Percentiles rank a stretch among this genome's conserved stretches.
Conservation (phyloP, 225 moss, liverwort and hornwort genomes). For the Antitrichia curtipendula region DNA sequence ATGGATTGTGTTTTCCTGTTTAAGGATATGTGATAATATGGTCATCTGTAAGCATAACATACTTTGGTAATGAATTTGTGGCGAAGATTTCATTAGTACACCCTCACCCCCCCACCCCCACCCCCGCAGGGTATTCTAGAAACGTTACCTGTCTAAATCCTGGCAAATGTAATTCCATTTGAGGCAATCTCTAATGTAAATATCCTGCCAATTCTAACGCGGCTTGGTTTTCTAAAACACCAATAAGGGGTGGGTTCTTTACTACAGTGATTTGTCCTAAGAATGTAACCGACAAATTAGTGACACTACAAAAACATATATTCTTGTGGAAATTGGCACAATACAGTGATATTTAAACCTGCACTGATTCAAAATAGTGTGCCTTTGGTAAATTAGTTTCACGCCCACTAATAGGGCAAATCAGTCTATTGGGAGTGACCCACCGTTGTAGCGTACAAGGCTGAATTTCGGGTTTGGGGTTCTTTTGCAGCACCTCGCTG, state of each 20-base stretch:
- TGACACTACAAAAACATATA: background rate
- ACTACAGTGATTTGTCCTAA: background rate
- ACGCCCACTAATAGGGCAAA: too few species aligned
- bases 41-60: background rate
- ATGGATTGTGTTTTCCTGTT: background rate
- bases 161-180: background rate
- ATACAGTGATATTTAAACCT: background rate
- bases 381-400: background rate
- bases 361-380: background rate
- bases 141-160: background rate
- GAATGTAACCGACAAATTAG: background rate
- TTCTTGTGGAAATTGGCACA: background rate
- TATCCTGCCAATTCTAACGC: background rate
- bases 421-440: background rate
- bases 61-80: background rate
- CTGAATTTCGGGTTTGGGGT: background rate
- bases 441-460: background rate
- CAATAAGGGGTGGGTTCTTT: background rate
- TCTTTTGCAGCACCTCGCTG: conserved; percentile 56
- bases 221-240: background rate
- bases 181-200: background rate
- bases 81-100: background rate
- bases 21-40: background rate
- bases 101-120: too few species aligned
- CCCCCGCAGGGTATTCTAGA: background rate